Percentiles rank a stretch among this genome's conserved stretches.
phyloP scores from a whole-genome alignment of 2,329 filamentous ascomycete species.

The Botrytis byssoidea region DNA sequence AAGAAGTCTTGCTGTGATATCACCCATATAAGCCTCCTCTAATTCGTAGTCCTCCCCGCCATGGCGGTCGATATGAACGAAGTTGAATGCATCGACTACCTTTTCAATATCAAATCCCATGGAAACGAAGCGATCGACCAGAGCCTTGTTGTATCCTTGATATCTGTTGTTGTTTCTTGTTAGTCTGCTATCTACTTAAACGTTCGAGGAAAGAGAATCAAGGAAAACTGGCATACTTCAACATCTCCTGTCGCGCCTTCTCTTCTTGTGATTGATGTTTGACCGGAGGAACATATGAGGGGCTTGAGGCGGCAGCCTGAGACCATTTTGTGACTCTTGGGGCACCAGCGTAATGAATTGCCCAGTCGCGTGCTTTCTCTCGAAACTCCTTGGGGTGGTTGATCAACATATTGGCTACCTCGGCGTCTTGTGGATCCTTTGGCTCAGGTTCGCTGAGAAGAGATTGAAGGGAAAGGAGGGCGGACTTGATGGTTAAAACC shows the following conservation, averaged over 20 bases:
- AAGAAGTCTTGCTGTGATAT: slow-evolving; percentile 81
- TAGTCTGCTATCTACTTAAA: slow-evolving; percentile 23
- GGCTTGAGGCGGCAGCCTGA: slow-evolving; percentile 44
- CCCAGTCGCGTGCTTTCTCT: slow-evolving; percentile 84
- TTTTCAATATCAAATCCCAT: slow-evolving; percentile 90
- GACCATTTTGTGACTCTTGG: slow-evolving; percentile 54
- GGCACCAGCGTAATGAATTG: slow-evolving; percentile 77
- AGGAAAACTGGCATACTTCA: slow-evolving; percentile 27
- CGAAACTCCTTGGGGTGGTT: slow-evolving; percentile 76
- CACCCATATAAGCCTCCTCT: slow-evolving; percentile 87
- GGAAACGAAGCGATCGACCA: slow-evolving; percentile 78
- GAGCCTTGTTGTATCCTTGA: slow-evolving; percentile 78
- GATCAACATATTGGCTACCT: slow-evolving; percentile 88
- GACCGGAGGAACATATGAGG: slow-evolving; percentile 30
- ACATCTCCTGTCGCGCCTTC: slow-evolving; percentile 30
- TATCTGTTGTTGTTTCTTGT: slow-evolving; percentile 57
- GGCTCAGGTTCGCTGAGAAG: slow-evolving; percentile 92
- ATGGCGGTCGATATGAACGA: slow-evolving; percentile 76
- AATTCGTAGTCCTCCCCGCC: slow-evolving; percentile 78
- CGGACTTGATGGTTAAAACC: slow-evolving; percentile 93
- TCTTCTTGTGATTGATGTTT: slow-evolving; percentile 33
- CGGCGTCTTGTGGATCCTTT: slow-evolving; percentile 93
- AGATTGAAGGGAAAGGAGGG: slow-evolving; percentile 87
- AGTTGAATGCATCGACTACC: slow-evolving; percentile 83
- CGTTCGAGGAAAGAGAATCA: neutral